These are phyloP conservation scores for Dothistroma septosporum DNA, from an alignment of 2,329 filamentous ascomycete genomes.

Conservation along the genomic window DNA sequence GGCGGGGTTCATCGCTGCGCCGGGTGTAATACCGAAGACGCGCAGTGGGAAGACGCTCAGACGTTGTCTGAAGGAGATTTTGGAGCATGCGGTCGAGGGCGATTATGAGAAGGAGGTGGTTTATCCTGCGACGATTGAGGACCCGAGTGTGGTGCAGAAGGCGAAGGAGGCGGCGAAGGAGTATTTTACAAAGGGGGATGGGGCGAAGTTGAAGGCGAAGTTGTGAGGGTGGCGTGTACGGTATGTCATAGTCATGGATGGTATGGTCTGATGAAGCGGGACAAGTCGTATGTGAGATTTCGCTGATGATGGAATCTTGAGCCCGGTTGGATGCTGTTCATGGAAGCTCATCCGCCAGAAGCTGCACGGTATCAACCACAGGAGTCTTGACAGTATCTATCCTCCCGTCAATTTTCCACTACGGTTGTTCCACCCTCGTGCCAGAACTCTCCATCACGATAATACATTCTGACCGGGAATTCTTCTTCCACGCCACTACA, in stretches of 20 bases:
- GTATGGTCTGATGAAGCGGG: background rate
- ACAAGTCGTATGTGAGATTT: too few species aligned
- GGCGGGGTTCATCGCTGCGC: slow-evolving; percentile 79
- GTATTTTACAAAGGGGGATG: slow-evolving; percentile 60
- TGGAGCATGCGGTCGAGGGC: slow-evolving; percentile 75
- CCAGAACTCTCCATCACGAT: too few species aligned
- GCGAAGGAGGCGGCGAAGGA: slow-evolving; percentile 66
- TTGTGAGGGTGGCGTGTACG: slow-evolving; percentile 17
- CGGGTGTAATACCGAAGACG: slow-evolving; percentile 86
- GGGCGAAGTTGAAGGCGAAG: slow-evolving; percentile 34
- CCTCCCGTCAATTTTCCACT: too few species aligned
- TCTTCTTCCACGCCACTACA: too few species aligned
- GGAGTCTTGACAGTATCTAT: too few species aligned
- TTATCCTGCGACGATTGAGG: slow-evolving; percentile 82
- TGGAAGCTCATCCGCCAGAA: too few species aligned
- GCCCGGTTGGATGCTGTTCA: too few species aligned
- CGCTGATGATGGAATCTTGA: too few species aligned
- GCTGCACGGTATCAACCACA: too few species aligned
- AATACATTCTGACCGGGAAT: too few species aligned
- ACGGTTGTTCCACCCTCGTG: too few species aligned
- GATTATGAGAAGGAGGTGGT: slow-evolving; percentile 68
- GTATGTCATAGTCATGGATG: background rate
- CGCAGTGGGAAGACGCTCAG: slow-evolving; percentile 86
- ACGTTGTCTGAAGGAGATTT: slow-evolving; percentile 72
- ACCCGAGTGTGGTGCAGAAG: slow-evolving; percentile 67